Percentiles rank a stretch among this genome's conserved stretches.
These are phyloP conservation scores for Speleostelium caveatum DNA, from an alignment of 78 protist species.

Conservation along the genomic window DNA sequence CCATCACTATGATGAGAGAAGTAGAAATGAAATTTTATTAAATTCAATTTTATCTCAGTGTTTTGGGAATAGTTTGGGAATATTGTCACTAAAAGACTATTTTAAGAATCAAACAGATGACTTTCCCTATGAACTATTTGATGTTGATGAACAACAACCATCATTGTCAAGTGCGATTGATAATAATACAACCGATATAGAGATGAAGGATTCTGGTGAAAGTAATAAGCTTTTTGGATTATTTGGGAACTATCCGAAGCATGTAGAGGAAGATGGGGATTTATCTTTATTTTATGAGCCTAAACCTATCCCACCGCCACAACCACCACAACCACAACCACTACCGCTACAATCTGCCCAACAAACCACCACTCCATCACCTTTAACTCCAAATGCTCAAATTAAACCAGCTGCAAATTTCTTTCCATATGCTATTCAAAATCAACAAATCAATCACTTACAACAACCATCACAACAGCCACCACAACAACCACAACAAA, in stretches of 20 bases:
- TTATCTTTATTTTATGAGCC: slow-evolving; percentile 41
- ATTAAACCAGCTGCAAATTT: neutral
- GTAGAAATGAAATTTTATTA: neutral
- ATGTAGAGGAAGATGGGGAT: slow-evolving; percentile 7
- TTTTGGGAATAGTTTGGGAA: slow-evolving; percentile 21
- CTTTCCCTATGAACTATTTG: neutral
- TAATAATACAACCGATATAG: neutral
- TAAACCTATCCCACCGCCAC: neutral
- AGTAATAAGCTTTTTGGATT: neutral
- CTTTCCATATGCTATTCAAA: neutral
- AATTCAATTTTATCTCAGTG: neutral
- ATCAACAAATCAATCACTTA: neutral
- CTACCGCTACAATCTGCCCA: neutral
- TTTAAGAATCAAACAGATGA: neutral
- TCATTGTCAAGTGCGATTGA: neutral
- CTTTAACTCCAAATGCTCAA: neutral
- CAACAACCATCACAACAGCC: slow-evolving; percentile 16
- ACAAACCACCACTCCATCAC: neutral
- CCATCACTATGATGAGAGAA: neutral
- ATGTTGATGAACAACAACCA: neutral
- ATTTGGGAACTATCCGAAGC: slow-evolving; percentile 18
- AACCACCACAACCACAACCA: neutral
- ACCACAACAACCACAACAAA: neutral
- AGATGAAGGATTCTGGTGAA: neutral
- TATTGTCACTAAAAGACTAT: slow-evolving; percentile 2